Evolutionary conservation across 768 basidiomycete genomes (phyloP).

Genomic region (Agaricus blazei): DNA sequence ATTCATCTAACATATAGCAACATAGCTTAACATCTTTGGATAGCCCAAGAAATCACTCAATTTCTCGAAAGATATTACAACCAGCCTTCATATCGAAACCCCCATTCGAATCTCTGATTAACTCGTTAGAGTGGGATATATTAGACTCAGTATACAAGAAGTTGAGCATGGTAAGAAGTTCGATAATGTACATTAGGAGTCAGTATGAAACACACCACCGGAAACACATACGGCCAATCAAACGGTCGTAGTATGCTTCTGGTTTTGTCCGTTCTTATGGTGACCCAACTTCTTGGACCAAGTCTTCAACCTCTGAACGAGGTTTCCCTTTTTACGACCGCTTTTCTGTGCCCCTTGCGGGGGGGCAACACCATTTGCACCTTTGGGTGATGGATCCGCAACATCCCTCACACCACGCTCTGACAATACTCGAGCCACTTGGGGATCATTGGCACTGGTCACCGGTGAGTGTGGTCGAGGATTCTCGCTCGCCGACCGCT

Average conservation of each 20-base stretch:
- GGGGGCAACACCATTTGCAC: background rate
- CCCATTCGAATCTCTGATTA: background rate
- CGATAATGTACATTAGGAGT: background rate
- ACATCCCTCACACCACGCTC: background rate
- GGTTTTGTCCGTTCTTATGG: constrained; percentile 1
- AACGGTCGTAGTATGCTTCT: background rate
- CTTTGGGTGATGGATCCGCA: background rate
- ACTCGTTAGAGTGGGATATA: background rate
- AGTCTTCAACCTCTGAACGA: constrained; percentile 1
- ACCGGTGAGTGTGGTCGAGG: background rate
- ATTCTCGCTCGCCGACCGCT: background rate
- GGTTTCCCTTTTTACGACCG: background rate
- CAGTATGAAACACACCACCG: too few species aligned
- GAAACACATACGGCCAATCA: background rate
- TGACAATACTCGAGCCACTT: background rate
- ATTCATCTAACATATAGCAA: background rate
- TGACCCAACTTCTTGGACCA: constrained; percentile 9
- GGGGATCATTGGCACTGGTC: background rate
- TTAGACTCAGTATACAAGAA: background rate
- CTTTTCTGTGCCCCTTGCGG: background rate
- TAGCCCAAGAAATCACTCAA: background rate
- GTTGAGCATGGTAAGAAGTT: too few species aligned
- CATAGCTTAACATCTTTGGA: background rate
- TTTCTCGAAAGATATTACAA: background rate
- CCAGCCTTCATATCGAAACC: background rate